These are phyloP conservation scores for Lactifluus rugatus DNA, from an alignment of 768 basidiomycete genomes.

Conservation along the genomic window DNA sequence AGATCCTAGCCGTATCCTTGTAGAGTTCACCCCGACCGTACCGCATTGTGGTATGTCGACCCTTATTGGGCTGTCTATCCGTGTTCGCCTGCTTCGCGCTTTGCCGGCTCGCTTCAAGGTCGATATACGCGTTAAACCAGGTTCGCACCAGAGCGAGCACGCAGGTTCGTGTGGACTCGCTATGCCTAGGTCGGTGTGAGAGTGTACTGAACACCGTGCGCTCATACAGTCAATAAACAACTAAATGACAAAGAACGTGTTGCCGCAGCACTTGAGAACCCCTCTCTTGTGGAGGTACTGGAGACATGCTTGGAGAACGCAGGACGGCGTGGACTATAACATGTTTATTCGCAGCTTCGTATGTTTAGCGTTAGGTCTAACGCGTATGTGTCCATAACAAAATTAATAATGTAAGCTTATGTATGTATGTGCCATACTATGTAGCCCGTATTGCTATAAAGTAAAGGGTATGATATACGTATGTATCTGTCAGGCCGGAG, in stretches of 20 bases:
- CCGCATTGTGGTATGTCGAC: constrained; percentile 98
- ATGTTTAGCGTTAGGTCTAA: neutral
- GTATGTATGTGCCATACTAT: neutral
- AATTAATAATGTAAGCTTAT: neutral
- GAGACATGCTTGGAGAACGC: constrained; percentile 55
- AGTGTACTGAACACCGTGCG: neutral
- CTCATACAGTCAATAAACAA: constrained; percentile 81
- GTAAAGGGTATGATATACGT: constrained; percentile 8
- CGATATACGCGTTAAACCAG: constrained; percentile 86
- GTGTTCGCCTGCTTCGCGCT: constrained; percentile 81
- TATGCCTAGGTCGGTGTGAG: neutral
- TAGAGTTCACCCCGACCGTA: constrained; percentile 96
- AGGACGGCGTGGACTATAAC: constrained; percentile 2
- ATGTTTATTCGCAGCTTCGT: neutral
- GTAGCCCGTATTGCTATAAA: neutral
- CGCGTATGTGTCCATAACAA: neutral
- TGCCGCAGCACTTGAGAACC: constrained; percentile 92
- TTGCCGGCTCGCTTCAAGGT: constrained; percentile 91
- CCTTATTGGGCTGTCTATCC: constrained; percentile 92
- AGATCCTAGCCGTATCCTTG: constrained; percentile 52
- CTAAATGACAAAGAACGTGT: constrained; percentile 98
- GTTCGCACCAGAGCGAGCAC: constrained; percentile 91
- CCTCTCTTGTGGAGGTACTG: constrained; percentile 73
- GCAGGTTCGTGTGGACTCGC: constrained; percentile 45
- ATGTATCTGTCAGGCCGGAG: constrained; percentile 11